Percentiles rank a stretch among this genome's conserved stretches.
These are phyloP conservation scores for Nothophoma quercina DNA, from an alignment of 2,329 filamentous ascomycete genomes.

Conservation along the genomic window DNA sequence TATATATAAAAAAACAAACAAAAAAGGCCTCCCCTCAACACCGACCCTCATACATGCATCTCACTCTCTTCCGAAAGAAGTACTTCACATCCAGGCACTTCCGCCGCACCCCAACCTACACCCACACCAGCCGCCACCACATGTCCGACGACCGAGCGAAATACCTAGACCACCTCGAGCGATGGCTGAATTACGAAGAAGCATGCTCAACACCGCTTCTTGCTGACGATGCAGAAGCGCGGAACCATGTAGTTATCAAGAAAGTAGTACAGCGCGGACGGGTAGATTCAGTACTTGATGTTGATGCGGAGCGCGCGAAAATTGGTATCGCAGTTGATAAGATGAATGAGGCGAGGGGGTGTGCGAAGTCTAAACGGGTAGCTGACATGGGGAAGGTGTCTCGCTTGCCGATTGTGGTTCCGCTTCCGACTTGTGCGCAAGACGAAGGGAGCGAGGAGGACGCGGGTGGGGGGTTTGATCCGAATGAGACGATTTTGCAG, in stretches of 20 bases:
- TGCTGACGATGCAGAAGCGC: neutral
- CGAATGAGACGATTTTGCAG: neutral
- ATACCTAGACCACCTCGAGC: neutral
- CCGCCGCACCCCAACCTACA: neutral
- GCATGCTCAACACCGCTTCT: too few relatives aligned
- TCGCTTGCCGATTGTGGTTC: neutral
- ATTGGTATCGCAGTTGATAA: neutral
- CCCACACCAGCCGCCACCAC: neutral
- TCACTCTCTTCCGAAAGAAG: neutral
- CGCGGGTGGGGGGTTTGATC: neutral
- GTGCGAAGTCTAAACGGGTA: neutral
- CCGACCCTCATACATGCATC: neutral
- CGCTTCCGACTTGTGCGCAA: neutral
- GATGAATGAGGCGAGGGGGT: neutral
- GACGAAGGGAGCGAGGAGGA: neutral
- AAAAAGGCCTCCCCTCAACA: too few relatives aligned
- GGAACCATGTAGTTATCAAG: too few relatives aligned
- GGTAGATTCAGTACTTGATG: neutral
- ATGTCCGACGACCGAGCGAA: neutral
- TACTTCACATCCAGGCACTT: conserved; percentile 1
- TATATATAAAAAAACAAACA: too few relatives aligned
- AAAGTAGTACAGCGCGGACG: neutral
- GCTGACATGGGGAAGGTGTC: neutral
- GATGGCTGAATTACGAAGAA: conserved; percentile 7
- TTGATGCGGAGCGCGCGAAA: neutral